Conservation (phyloP, 768 basidiomycete genomes). For the Panaeolus cyanescens region DNA sequence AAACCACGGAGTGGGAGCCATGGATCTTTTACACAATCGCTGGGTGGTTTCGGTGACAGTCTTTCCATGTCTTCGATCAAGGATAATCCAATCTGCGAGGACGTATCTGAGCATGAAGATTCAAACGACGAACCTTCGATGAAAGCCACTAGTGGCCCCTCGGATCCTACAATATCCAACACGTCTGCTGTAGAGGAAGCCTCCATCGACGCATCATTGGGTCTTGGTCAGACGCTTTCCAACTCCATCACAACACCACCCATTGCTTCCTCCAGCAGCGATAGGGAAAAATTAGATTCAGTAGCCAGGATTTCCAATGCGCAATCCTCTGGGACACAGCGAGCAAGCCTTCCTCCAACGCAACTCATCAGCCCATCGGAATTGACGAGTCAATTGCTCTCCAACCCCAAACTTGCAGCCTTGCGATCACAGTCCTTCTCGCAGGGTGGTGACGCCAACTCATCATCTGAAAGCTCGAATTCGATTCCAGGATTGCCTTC, state of each 20-base stretch:
- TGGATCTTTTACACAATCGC: background rate
- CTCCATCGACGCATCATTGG: constrained; percentile 31
- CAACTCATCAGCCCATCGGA: constrained; percentile 39
- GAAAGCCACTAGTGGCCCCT: background rate
- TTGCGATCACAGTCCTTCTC: constrained; percentile 26
- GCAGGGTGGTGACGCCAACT: background rate
- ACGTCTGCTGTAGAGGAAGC: constrained; percentile 14
- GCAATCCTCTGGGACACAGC: background rate
- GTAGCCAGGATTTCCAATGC: constrained; percentile 10
- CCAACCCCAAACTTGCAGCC: constrained; percentile 45
- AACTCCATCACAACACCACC: constrained; percentile 33
- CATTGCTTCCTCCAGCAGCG: constrained; percentile 1
- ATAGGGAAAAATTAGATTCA: constrained; percentile 6
- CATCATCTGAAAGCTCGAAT: background rate
- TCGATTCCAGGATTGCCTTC: constrained; percentile 19
- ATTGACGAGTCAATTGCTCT: constrained; percentile 40
- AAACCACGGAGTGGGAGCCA: constrained; percentile 25
- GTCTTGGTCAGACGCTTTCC: constrained; percentile 43
- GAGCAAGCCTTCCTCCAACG: constrained; percentile 22
- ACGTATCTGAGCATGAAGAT: constrained; percentile 43
- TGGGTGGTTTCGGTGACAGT: constrained; percentile 28
- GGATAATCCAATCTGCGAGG: constrained; percentile 18
- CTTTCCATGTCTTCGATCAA: constrained; percentile 42
- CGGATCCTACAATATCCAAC: background rate
- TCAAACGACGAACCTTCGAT: constrained; percentile 28